Evolutionary conservation across 441 rosid genomes (phyloP), one percentile per base, ranked within the genome.

Genomic region (Daphne laureola): DNA sequence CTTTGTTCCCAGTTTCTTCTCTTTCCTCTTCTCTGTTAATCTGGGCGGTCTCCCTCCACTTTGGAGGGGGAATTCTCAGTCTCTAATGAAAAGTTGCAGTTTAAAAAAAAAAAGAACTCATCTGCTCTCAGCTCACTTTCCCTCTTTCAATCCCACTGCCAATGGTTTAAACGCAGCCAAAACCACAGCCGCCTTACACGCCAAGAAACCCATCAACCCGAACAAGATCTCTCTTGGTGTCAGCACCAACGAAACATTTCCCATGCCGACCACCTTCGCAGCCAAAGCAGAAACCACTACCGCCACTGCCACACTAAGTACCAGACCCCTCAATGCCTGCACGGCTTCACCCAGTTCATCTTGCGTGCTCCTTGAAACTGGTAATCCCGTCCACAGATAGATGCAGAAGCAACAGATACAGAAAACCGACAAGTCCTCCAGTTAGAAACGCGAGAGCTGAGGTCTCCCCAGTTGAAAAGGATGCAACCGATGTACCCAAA

Each of bases 121-220:
- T n/a, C 25, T 21, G 25, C 2, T 21, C 25, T 21, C 38, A 31
- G 11, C 11, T 68, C 64, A 72, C 47, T 67, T 59, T n/a, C 51
- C 68, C 54, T 65, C 74, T 67, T 66, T 58, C 0, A 62, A 40
- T 47, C 54, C 66, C 48, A 54, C 45, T 8, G 70, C 46, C 40
- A 79, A 16, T 11, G 96, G 87, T 66, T 76, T 91, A 40, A 91
- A 76, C 23, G 96, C 87, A 12, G 98, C 92, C 63, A 85, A 57
- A 58, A 91, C 65, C 40, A 84, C 97, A 0, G 96, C 91, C 4
- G 77, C 87, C 78, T 87, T 91, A 65, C 98, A 85, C 14, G 69
- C 80, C 44, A 87, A 77, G 72, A 91, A 91, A 46, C 96, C 98
- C 51, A 77, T 52, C 83, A 77, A 82, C 26, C 98, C 98, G 1